Conservation (phyloP, 129 eudicot species). For the Apium graveolens region DNA sequence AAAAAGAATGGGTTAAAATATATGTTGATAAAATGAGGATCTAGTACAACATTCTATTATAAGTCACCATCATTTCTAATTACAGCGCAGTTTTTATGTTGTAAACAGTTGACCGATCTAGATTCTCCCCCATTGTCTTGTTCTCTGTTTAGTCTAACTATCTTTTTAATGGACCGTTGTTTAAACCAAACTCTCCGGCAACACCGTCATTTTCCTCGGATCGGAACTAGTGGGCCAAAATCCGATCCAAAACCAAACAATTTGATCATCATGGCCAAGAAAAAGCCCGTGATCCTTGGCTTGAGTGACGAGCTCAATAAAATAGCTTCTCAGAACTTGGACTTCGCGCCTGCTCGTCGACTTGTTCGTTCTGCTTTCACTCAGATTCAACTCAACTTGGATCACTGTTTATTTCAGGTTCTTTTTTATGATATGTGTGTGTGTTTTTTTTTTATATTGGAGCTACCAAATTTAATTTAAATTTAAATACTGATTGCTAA, state of each 20-base stretch:
- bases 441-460: too few species aligned
- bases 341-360: constrained; percentile 60
- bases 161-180: not conserved
- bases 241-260: constrained; percentile 11
- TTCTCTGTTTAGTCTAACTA: not conserved
- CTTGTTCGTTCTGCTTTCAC: constrained; percentile 74
- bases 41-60: too few species aligned
- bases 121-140: not conserved
- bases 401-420: constrained; percentile 86
- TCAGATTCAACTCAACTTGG: constrained; percentile 65
- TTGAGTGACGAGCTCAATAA: constrained; percentile 66
- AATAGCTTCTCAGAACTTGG: constrained; percentile 66
- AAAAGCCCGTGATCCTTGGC: constrained; percentile 49
- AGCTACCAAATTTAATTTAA: not conserved
- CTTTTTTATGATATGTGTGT: not conserved
- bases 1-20: too few species aligned
- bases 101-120: not conserved
- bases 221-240: constrained; percentile 11
- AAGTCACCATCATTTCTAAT: too few species aligned
- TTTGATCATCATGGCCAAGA: constrained; percentile 38
- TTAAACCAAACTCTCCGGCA: constrained; percentile 26
- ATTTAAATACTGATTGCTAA: not conserved
- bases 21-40: too few species aligned
- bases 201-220: constrained; percentile 18
- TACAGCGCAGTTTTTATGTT: too few species aligned